These are phyloP conservation scores for Aspergillus melleus DNA, from an alignment of 2,329 filamentous ascomycete species.

Conservation along the genomic window DNA sequence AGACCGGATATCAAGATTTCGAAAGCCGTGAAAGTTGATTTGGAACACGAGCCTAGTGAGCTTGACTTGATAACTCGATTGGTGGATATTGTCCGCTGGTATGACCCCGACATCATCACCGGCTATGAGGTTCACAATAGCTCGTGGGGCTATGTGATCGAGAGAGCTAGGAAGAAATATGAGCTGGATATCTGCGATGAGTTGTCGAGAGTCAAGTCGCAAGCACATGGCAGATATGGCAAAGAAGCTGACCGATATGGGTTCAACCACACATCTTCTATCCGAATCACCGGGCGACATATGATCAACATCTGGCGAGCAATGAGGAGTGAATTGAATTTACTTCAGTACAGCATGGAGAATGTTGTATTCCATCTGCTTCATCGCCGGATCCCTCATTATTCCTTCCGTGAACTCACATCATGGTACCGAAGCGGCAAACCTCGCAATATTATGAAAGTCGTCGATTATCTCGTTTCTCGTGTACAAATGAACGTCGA, in stretches of 20 bases:
- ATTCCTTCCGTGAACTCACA: slow-evolving; percentile 75
- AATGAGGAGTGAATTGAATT: slow-evolving; percentile 87
- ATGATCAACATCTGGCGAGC: slow-evolving; percentile 97
- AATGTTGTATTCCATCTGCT: slow-evolving; percentile 91
- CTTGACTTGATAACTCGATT: slow-evolving; percentile 82
- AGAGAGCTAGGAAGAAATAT: slow-evolving; percentile 80
- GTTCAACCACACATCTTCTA: slow-evolving; percentile 88
- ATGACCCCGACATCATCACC: slow-evolving; percentile 90
- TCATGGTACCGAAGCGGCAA: slow-evolving; percentile 74
- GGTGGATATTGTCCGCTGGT: slow-evolving; percentile 77
- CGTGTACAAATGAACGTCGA: slow-evolving; percentile 82
- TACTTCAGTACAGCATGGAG: slow-evolving; percentile 94
- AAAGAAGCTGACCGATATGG: slow-evolving; percentile 90
- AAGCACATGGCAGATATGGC: slow-evolving; percentile 79
- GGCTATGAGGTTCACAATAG: slow-evolving; percentile 92
- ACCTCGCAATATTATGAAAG: slow-evolving; percentile 68
- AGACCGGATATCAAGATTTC: slow-evolving; percentile 61
- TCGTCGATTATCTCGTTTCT: slow-evolving; percentile 74
- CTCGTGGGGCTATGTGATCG: slow-evolving; percentile 95
- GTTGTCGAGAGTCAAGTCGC: slow-evolving; percentile 81
- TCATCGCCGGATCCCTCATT: slow-evolving; percentile 84
- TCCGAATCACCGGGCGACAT: slow-evolving; percentile 88
- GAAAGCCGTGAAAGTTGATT: slow-evolving; percentile 61
- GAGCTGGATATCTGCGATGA: slow-evolving; percentile 90
- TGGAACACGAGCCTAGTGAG: slow-evolving; percentile 75